A percentile compares a stretch with the other conserved stretches of the same genome.
These are phyloP conservation scores for Boletus pseudo-olivaceus DNA, from an alignment of 768 basidiomycete genomes.

Conservation along the genomic window DNA sequence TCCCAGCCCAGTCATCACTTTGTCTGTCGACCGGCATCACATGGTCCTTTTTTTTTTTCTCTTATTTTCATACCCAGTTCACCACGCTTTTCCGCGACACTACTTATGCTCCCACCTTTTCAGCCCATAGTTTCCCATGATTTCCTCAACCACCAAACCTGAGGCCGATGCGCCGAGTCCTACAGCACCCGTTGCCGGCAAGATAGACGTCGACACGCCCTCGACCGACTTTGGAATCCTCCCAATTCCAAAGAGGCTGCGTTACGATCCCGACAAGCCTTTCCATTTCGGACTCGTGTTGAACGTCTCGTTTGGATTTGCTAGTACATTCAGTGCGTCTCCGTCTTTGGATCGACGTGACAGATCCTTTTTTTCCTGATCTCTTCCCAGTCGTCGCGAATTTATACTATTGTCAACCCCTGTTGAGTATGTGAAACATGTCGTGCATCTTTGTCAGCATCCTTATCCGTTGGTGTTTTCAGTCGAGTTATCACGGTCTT, in stretches of 20 bases:
- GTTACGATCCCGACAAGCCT: constrained; percentile 48
- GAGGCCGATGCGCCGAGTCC: not conserved
- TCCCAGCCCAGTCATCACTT: no score
- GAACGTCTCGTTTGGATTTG: constrained; percentile 61
- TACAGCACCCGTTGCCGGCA: not conserved
- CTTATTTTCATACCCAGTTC: not conserved
- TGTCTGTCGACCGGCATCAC: no score
- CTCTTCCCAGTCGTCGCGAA: constrained; percentile 56
- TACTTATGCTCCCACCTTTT: constrained; percentile 13
- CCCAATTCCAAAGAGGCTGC: constrained; percentile 56
- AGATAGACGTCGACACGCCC: not conserved
- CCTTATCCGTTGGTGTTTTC: not conserved
- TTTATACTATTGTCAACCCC: constrained; percentile 79
- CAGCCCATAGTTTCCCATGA: constrained; percentile 9
- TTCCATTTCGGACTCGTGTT: constrained; percentile 50
- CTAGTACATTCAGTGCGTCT: constrained; percentile 44
- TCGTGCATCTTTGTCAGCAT: not conserved
- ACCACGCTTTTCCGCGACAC: not conserved
- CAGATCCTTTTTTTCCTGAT: not conserved
- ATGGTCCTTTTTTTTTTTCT: no score
- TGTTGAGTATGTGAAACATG: constrained; percentile 51
- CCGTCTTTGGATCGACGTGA: not conserved
- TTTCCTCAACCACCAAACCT: constrained; percentile 7
- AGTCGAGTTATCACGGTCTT: constrained; percentile 38
- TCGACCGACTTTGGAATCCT: constrained; percentile 57